A percentile compares a stretch with the other conserved stretches of the same genome.
Evolutionary conservation across 2,329 filamentous ascomycete species (phyloP).

Genomic region (Fusarium humuli): DNA sequence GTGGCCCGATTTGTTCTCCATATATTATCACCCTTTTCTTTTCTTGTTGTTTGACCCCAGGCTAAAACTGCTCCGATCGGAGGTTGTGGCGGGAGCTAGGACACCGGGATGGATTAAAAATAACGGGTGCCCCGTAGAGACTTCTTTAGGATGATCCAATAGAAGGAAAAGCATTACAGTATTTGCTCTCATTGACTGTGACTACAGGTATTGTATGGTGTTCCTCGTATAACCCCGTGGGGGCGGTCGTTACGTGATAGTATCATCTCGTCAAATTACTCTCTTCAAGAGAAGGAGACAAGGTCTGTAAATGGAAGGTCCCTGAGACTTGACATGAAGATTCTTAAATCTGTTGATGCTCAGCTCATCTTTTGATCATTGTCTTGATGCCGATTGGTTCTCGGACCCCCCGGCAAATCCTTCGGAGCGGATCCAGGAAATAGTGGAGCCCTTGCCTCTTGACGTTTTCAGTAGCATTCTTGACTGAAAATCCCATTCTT

Average conservation of each 20-base stretch:
- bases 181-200: background rate
- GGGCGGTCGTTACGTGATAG: slow-evolving; percentile 36
- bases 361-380: background rate
- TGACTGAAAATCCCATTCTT: background rate
- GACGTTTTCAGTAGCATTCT: background rate
- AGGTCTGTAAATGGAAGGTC: slow-evolving; percentile 23
- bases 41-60: slow-evolving; percentile 22
- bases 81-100: slow-evolving; percentile 35
- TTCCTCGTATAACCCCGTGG: slow-evolving; percentile 25
- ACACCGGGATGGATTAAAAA: slow-evolving; percentile 1
- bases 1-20: slow-evolving; percentile 30
- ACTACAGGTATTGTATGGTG: background rate
- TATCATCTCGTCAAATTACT: background rate
- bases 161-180: slow-evolving; percentile 9
- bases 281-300: background rate
- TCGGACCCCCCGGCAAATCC: slow-evolving; percentile 31
- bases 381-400: slow-evolving; percentile 20
- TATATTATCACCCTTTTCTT: slow-evolving; percentile 36
- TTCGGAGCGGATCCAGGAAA: slow-evolving; percentile 18
- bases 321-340: too few relatives aligned
- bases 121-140: background rate
- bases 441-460: slow-evolving; percentile 15
- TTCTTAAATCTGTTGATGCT: slow-evolving; percentile 5
- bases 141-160: slow-evolving; percentile 9
- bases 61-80: slow-evolving; percentile 35